Conservation (phyloP, 2,329 filamentous ascomycete species). For the Leptoxyphium fumago region DNA sequence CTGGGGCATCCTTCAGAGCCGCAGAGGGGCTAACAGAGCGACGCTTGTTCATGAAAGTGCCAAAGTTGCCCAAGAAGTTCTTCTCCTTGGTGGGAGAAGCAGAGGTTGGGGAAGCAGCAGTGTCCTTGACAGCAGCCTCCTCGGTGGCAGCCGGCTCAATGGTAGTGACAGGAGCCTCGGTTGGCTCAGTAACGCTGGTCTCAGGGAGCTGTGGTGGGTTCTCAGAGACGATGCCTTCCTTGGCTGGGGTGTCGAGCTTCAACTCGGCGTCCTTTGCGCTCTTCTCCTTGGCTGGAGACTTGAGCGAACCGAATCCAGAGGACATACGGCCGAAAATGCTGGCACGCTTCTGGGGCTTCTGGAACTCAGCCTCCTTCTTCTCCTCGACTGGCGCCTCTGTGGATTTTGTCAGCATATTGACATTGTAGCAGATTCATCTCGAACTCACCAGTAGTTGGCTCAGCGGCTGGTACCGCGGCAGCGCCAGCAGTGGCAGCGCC, state of each 20-base stretch:
- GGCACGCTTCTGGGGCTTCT: slow-evolving; percentile 65
- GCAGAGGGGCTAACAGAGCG: slow-evolving; percentile 23
- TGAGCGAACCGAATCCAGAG: slow-evolving; percentile 45
- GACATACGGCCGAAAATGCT: slow-evolving; percentile 58
- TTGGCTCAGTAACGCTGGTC: slow-evolving; percentile 28
- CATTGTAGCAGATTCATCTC: neutral
- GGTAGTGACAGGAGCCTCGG: slow-evolving; percentile 17
- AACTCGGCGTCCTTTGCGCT: slow-evolving; percentile 58
- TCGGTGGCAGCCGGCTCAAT: slow-evolving; percentile 15
- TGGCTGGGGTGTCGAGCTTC: slow-evolving; percentile 32
- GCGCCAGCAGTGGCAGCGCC: slow-evolving; percentile 12
- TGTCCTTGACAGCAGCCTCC: slow-evolving; percentile 15
- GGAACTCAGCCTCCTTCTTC: slow-evolving; percentile 32
- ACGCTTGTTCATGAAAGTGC: slow-evolving; percentile 17
- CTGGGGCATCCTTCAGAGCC: slow-evolving; percentile 21
- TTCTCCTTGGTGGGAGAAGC: slow-evolving; percentile 19
- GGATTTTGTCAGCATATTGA: slow-evolving; percentile 9
- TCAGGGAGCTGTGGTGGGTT: slow-evolving; percentile 21
- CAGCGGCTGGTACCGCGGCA: slow-evolving; percentile 15
- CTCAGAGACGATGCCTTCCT: slow-evolving; percentile 32
- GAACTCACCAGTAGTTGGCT: slow-evolving; percentile 15
- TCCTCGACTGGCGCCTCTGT: slow-evolving; percentile 16
- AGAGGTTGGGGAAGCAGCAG: slow-evolving; percentile 23
- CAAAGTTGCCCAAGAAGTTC: slow-evolving; percentile 18
- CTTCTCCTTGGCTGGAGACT: slow-evolving; percentile 44